Percentiles rank a stretch among this genome's conserved stretches.
Evolutionary conservation across 208 protist genomes (phyloP).

Genomic region (Acanthamoeba royreba): DNA sequence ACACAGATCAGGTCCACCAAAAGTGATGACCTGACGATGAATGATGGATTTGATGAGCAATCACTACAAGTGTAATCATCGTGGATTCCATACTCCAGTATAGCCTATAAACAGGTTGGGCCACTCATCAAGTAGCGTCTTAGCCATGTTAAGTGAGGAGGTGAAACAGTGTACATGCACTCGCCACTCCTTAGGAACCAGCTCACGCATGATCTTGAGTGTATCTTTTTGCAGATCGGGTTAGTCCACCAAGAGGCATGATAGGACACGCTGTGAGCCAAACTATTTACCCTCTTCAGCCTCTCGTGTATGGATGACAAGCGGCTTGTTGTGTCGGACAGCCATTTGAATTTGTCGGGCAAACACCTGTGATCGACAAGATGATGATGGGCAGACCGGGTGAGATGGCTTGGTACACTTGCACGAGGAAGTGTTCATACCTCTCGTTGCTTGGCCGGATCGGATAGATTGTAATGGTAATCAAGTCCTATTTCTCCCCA

Average conservation of each 20-base stretch:
- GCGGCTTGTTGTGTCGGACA: conserved; percentile 56
- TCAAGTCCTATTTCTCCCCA: conserved; percentile 74
- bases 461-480: conserved; percentile 38
- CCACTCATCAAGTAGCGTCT: conserved; percentile 63
- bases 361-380: no score
- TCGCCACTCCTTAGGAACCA: conserved; percentile 62
- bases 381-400: no score
- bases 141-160: conserved; percentile 49
- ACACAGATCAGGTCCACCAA: not conserved
- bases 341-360: not conserved
- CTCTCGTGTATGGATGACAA: conserved; percentile 79
- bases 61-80: no score
- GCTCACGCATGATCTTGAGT: conserved; percentile 63
- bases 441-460: not conserved
- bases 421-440: no score
- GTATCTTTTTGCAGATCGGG: conserved; percentile 51
- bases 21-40: not conserved
- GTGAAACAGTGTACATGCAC: conserved; percentile 81
- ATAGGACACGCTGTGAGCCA: not conserved
- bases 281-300: conserved; percentile 77
- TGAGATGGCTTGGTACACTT: no score
- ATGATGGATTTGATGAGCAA: no score
- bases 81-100: conserved; percentile 80
- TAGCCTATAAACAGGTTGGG: conserved; percentile 78
- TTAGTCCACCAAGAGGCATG: not conserved